phyloP scores from a whole-genome alignment of 306 rosid genomes.

The Astragalus glycyphyllos region DNA sequence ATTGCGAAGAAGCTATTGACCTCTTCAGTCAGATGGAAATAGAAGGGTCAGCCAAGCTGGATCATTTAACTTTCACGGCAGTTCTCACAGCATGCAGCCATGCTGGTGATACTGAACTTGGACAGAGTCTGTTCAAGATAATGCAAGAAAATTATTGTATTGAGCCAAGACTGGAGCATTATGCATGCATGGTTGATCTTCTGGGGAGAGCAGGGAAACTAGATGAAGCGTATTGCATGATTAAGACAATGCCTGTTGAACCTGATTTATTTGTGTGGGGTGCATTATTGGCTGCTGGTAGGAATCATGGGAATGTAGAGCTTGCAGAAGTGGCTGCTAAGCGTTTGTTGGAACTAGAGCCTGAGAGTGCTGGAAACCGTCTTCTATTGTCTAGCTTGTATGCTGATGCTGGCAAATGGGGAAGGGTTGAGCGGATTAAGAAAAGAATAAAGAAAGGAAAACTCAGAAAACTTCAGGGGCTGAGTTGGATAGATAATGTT shows the following conservation, averaged over 20 bases:
- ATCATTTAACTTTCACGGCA: conserved; percentile 79
- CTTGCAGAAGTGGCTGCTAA: conserved; percentile 79
- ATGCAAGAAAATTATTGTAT: conserved; percentile 72
- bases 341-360: conserved; percentile 76
- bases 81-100: conserved; percentile 82
- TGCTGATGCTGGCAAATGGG: conserved; percentile 83
- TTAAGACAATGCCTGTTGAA: conserved; percentile 71
- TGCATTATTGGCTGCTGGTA: conserved; percentile 81
- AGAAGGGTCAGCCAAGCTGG: conserved; percentile 56
- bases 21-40: conserved; percentile 70
- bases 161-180: conserved; percentile 81
- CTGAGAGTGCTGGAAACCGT: conserved; percentile 76
- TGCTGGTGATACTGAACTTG: conserved; percentile 69
- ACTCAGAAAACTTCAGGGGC: conserved; percentile 66
- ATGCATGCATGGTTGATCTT: conserved; percentile 86
- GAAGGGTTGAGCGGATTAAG: conserved; percentile 71
- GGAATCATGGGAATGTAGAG: conserved; percentile 69
- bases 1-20: conserved; percentile 70
- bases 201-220: conserved; percentile 77
- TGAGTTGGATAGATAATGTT: conserved; percentile 80
- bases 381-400: conserved; percentile 67
- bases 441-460: conserved; percentile 66
- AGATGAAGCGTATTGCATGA: conserved; percentile 61
- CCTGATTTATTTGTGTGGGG: conserved; percentile 96
- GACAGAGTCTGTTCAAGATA: conserved; percentile 60